Evolutionary conservation across 2,329 filamentous ascomycete species (phyloP), one percentile per base, ranked within the genome.

Genomic region (Thelonectria olida): DNA sequence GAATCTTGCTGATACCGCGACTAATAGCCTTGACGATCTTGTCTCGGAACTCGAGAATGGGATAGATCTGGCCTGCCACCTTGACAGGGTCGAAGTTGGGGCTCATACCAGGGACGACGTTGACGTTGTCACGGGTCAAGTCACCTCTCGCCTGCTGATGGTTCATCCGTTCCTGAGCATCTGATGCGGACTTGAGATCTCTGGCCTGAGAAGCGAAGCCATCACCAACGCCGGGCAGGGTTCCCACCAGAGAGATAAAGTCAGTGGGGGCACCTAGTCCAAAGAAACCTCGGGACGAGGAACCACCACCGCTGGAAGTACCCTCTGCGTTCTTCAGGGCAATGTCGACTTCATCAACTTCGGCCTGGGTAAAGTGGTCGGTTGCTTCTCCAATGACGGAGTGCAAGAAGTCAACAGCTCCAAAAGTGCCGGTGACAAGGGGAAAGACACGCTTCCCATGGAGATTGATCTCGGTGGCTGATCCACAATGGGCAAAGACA

Each of bases 31-130:
- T 92, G 51, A 97, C 94, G 55, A 99, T 93, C 72, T 91, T 96
- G 81, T 99, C 96, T 61, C 95, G 88, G 82, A 98, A 99, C 62
- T 92, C 86, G 0, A 99, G 85, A 62, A 99, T 97, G 1, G 96
- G 96, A 72, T 98, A 98, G 67, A 99, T 97, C 78, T 96, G 89
- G 38, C 85, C 82, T 13, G 90, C 85, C 1, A 90, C 90, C 76
- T 92, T 89, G 68, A 92, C 86, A 0, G 92, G 90, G 71, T 97
- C 94, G 61, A 96, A 92, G 72, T 85, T 82, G 13, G 87, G 82
- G 70, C 88, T 90, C 83, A 94, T 92, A 6, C 91, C 92, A 19
- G 90, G 91, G 9, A 93, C 87, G 13, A 87, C 78, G 65, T 88
- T 88, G 22, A 70, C 73, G 67, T 84, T 88, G 53, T 77, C 81